Evolutionary conservation across 2,329 filamentous ascomycete species (phyloP), one percentile per base, ranked within the genome.

Genomic region (Xylaria polymorpha): DNA sequence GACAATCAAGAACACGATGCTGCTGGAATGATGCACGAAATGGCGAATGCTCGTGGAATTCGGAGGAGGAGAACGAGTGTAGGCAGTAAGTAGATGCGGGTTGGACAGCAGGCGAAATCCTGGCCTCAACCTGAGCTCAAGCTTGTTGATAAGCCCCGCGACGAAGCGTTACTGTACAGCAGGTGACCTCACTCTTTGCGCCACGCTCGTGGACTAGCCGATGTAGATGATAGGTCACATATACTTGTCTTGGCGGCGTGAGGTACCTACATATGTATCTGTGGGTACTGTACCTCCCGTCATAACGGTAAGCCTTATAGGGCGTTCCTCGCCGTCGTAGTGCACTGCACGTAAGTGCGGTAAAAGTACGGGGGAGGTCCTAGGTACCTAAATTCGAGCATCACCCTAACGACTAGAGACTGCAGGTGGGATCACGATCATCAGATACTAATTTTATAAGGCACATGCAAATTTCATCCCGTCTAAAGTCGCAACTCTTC

Each of bases 101-200:
- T 60, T 22, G 25, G 10, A 37, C 29, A 60, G 57, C 29, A 60
- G 57, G 32, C 29, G 20, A n/a, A 29, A 9, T 37, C 35, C 35
- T 37, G 35, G 35, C 35, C 35, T 37, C 35, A 12, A 37, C 35
- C 35, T 37, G 35, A 37, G 35, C 7, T 12, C n/a, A n/a, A n/a
- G 29, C 12, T 41, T 62, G 29, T 14, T 39, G 61, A 63, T 56
- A 48, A 58, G 43, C 53, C 44, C 61, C 63, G 39, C 61, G 62
- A 56, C 22, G 29, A 29, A n/a, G 61, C 39, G 50, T 56, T 39
- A n/a, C n/a, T n/a, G n/a, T n/a, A 14, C 22, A 44, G 29, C 53
- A n/a, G 55, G 35, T 57, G 15, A 25, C 29, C 25, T 46, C 39
- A 22, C 41, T 39, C 14, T 32, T 44, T 55, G 32, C 64, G 50